Evolutionary conservation across 2,329 filamentous ascomycete genomes (phyloP), one percentile per base, ranked within the genome.

Genomic region (Botrytis pseudocinerea): DNA sequence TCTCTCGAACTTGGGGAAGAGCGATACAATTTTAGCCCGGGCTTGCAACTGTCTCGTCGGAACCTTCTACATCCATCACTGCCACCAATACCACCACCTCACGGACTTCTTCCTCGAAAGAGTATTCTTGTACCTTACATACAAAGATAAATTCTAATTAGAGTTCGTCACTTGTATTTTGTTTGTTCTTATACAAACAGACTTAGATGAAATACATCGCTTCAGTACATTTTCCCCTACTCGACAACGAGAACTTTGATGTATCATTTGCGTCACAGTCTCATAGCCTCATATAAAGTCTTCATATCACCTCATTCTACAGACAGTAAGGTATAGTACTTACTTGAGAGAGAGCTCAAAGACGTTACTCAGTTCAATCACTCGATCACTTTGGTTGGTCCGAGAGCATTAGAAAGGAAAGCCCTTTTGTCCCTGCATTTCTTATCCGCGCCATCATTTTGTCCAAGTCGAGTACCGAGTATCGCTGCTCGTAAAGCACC

Each of bases 261-360:
- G 57, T 44, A 60, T 59, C 40, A 16, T 48, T 38, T 66, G 61
- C 62, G 60, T 46, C 70, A 54, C 59, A 54, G 38, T 35, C 64
- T 22, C 28, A 32, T 35, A 38, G 35, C 35, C 64, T 28, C 28
- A 32, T 35, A 38, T 32, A 68, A 54, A 25, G 40, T 59, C 51
- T 59, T 51, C 20, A 68, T 9, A 54, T 46, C 62, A 48, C 46
- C 62, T 60, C 38, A 68, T n/a, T 72, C 62, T 42, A 60, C 51
- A 72, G 22, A 59, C 62, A 68, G 54, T 69, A 59, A 72, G 63
- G 51, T 54, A 69, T 48, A 72, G 70, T 69, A 69, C 70, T 72
- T 69, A 68, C 62, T 69, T 38, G 42, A 20, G 14, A 71, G 38
- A 42, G 38, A 16, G 22, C 61, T 54, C 42, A 4, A 46, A 71